Percentiles rank a stretch among this genome's conserved stretches.
Conservation (phyloP, 768 basidiomycete species). For the Russula dissimulans region DNA sequence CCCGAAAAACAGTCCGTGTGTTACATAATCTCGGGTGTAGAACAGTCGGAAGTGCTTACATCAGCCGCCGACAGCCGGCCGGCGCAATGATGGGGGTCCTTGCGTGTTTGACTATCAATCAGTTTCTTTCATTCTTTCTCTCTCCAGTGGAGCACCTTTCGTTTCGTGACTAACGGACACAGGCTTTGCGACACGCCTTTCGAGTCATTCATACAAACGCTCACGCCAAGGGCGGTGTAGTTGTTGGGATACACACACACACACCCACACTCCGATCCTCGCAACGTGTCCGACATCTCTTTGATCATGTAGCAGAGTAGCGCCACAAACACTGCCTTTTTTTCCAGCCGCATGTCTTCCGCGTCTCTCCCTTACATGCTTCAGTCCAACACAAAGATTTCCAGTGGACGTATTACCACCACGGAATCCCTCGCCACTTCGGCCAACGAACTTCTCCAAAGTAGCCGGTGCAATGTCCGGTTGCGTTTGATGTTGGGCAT, state of each 20-base stretch:
- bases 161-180: too few relatives aligned
- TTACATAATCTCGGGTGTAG: not conserved
- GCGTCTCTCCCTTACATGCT: not conserved
- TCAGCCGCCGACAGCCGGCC: not conserved
- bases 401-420: too few relatives aligned
- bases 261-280: not conserved
- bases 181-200: not conserved
- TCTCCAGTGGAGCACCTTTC: too few relatives aligned
- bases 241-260: not conserved
- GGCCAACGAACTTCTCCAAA: not conserved
- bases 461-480: too few relatives aligned
- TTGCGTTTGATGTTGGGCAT: too few relatives aligned
- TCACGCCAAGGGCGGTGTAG: not conserved
- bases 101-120: not conserved
- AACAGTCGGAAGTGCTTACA: not conserved
- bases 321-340: constrained; percentile 8
- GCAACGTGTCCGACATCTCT: not conserved
- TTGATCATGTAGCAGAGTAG: not conserved
- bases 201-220: too few relatives aligned
- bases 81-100: not conserved
- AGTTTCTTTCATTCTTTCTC: too few relatives aligned
- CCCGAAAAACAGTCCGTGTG: not conserved
- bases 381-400: not conserved
- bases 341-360: not conserved
- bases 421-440: not conserved